Conservation (phyloP, 2,329 filamentous ascomycete genomes). For the Zalaria sp. region DNA sequence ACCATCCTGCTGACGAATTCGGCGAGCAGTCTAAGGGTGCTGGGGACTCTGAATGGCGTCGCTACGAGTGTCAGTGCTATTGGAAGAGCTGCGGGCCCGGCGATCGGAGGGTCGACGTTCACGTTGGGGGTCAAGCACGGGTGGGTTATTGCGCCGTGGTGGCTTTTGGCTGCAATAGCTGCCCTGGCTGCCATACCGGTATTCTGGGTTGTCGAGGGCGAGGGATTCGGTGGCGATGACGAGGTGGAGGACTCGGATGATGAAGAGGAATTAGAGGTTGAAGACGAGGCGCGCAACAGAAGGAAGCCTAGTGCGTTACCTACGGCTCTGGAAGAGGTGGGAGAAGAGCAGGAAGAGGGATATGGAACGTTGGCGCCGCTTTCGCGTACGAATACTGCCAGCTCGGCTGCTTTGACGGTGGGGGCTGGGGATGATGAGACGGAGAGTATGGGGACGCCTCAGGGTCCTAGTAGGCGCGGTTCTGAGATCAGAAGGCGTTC, state of each 20-base stretch:
- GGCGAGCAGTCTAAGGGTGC: constrained; percentile 56
- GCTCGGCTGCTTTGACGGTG: constrained; percentile 10
- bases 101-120: constrained; percentile 57
- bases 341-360: constrained; percentile 20
- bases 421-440: constrained; percentile 9
- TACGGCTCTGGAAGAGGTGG: constrained; percentile 1
- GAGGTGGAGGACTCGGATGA: constrained; percentile 21
- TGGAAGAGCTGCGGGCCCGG: constrained; percentile 67
- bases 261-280: constrained; percentile 10
- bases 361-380: constrained; percentile 23
- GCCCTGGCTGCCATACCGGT: constrained; percentile 55
- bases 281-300: constrained; percentile 7
- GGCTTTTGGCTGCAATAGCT: constrained; percentile 54
- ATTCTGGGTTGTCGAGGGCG: constrained; percentile 59
- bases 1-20: constrained; percentile 88
- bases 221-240: constrained; percentile 43
- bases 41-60: constrained; percentile 84
- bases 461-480: constrained; percentile 1
- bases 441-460: not conserved
- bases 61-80: constrained; percentile 72
- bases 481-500: constrained; percentile 13
- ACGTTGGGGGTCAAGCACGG: constrained; percentile 61
- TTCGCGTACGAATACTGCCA: constrained; percentile 18
- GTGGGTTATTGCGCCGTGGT: constrained; percentile 71
- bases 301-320: not conserved